A percentile compares a stretch with the other conserved stretches of the same genome.
phyloP scores from a whole-genome alignment of 768 basidiomycete species.

The Suillus fuscotomentosus region DNA sequence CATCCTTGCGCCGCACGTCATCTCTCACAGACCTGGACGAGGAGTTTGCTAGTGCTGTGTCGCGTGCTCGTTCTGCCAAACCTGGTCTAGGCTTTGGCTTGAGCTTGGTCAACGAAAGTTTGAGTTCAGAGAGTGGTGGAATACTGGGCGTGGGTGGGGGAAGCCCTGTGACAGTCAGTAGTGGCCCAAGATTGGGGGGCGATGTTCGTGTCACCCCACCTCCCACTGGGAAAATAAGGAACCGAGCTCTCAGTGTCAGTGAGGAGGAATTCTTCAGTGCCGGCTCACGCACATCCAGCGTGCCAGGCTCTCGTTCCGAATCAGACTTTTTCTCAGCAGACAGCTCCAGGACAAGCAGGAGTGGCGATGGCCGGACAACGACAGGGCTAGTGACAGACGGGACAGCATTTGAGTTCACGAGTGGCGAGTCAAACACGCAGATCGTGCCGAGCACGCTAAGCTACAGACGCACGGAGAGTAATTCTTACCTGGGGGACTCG shows the following conservation, averaged over 20 bases:
- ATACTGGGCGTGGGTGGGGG: conserved; percentile 49
- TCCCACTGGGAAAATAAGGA: conserved; percentile 36
- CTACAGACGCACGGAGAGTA: conserved; percentile 49
- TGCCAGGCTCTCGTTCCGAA: conserved; percentile 22
- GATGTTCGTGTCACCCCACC: conserved; percentile 46
- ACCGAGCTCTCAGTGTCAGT: conserved; percentile 30
- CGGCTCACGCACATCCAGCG: conserved; percentile 32
- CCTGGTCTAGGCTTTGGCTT: conserved; percentile 45
- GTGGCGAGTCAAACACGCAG: conserved; percentile 41
- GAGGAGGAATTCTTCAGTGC: conserved; percentile 51
- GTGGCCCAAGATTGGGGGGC: conserved; percentile 49
- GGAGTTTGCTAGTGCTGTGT: conserved; percentile 47
- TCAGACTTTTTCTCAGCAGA: conserved; percentile 37
- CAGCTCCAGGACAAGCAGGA: conserved; percentile 30
- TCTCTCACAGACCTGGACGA: conserved; percentile 77
- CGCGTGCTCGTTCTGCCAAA: conserved; percentile 39
- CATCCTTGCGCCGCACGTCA: conserved; percentile 59
- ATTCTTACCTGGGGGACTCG: conserved; percentile 57
- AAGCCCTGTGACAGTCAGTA: conserved; percentile 72
- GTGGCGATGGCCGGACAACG: conserved; percentile 19
- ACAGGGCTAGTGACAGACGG: conserved; percentile 38
- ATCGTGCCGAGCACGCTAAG: conserved; percentile 51
- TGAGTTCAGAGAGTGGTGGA: conserved; percentile 23
- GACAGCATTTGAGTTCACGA: conserved; percentile 36
- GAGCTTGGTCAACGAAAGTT: conserved; percentile 27